Base-by-base conservation (phyloP, 768 basidiomycete species). In the Piloderma croceum region DNA sequence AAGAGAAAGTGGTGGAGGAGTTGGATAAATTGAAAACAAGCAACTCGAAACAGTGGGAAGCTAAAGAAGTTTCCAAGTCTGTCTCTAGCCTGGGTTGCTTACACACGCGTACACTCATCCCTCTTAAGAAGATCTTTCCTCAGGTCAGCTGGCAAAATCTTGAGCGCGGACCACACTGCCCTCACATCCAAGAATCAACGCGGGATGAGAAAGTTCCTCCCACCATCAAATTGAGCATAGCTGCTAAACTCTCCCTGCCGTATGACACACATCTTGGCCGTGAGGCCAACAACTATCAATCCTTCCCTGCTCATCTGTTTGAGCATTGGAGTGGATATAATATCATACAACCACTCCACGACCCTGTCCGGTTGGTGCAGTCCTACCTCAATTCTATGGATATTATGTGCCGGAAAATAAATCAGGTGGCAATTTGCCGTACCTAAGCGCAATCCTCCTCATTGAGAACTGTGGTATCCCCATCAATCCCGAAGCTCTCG, bases 381-480 rank as follows among this genome's bases (percentile, higher is more conserved):
- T 81, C 35, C 72, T 76, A 3, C 80, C 81, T 0, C 77, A 80
- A 52, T 83, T 72, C 55, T 83, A 77, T 47, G 80, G 82, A 2
- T 77, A 75, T 56, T 83, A 81, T 47, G 51, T 48, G 1, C 64
- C 64, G 1, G 48, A 57, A 33, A 18, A 6, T 6, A 20, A 44
- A 24, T 24, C 1, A n/a, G 59, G 58, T 7, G 47, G 51, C 1
- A 19, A 52, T 42, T 27, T 21, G 22, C 9, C 9, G 4, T n/a
- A 41, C 9, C 45, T 62, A 3, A 68, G 65, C 34, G 67, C 70
- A 1, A 66, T 76, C 32, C 52, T 74, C 27, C 59, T 76, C 6
- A 46, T 76, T 36, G 75, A 76, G 44, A 61, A n/a, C n/a, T n/a
- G n/a, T n/a, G n/a, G n/a, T n/a, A n/a, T n/a, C n/a, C n/a, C n/a